Base-by-base conservation (phyloP, 2,329 filamentous ascomycete species). In the Bipolaris zeicola region DNA sequence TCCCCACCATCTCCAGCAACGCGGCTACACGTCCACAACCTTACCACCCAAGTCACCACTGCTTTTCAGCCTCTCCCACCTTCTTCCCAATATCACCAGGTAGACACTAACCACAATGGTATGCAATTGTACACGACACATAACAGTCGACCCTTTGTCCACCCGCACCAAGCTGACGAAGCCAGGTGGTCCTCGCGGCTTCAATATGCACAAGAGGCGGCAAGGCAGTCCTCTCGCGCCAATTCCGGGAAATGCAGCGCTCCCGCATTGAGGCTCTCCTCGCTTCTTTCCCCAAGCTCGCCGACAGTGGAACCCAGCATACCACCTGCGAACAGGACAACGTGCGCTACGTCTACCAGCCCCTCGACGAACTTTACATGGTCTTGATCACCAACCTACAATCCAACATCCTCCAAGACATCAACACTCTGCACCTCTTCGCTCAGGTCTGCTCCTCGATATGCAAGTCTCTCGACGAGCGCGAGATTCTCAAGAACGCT, bases 291-390 rank as follows among this genome's bases (percentile, higher is more conserved):
- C 96, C 95, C 53, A 99, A 99, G 81, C 90, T 98, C 56, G 93
- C 95, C 72, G 93, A 97, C 78, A 92, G 91, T 61, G 91, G 93
- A 60, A 97, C 92, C 50, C 95, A 99, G 79, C 95, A 99, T 79
- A 99, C 95, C 26, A 99, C 91, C 5, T 93, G 98, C 71, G 95
- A 99, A 80, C 93, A 98, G 80, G 96, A 99, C 82, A 98, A 96
- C 82, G 95, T 99, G 73, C 94, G 95, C 81, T 99, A 97, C 76
- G 95, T 99, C 57, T 99, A 99, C 83, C 95, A 99, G 78, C 96
- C 95, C 58, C 85, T 99, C 64, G 96, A 99, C 80, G 96, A 99
- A 82, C 88, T 99, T 64, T 99, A 99, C 85, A 98, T 99, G 87
- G 94, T 99, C 65, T 87, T 99, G 73, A 98, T 99, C 80, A 99